These are phyloP conservation scores for Mimosa bimucronata DNA, from an alignment of 306 rosid genomes.

Conservation along the genomic window DNA sequence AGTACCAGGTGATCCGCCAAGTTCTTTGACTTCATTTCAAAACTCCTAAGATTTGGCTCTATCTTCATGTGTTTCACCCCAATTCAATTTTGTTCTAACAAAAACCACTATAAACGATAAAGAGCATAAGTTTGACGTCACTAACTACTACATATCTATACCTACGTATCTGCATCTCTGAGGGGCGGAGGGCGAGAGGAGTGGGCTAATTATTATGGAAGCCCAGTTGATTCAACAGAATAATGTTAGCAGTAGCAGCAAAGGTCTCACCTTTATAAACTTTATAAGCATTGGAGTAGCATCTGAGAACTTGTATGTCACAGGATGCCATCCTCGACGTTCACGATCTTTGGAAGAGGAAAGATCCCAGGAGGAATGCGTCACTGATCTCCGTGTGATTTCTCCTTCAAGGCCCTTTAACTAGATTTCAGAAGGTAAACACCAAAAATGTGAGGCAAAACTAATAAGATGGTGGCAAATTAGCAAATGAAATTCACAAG, in stretches of 20 bases:
- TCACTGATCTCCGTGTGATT: constrained; percentile 79
- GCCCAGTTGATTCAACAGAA: constrained; percentile 14
- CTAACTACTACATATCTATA: background rate
- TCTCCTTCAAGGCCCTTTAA: constrained; percentile 83
- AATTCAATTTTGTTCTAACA: background rate
- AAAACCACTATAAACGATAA: background rate
- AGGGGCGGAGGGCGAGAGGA: too few species aligned
- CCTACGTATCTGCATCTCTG: background rate
- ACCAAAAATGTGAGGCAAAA: constrained; percentile 29
- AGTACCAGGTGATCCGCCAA: background rate
- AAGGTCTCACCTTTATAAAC: constrained; percentile 70
- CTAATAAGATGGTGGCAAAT: background rate
- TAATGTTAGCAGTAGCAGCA: constrained; percentile 28
- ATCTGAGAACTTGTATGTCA: constrained; percentile 90
- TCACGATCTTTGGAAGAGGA: constrained; percentile 67
- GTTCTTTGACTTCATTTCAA: background rate
- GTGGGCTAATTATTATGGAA: constrained; percentile 23
- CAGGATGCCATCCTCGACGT: constrained; percentile 98
- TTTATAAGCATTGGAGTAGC: constrained; percentile 81
- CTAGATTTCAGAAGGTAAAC: constrained; percentile 52
- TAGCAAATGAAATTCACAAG: constrained; percentile 12
- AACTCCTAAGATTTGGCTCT: background rate
- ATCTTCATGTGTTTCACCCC: background rate
- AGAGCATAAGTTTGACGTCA: background rate
- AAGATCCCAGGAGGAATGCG: constrained; percentile 93